Evolutionary conservation across 2,329 filamentous ascomycete genomes (phyloP).

Genomic region (Purpureocillium lavendulum): DNA sequence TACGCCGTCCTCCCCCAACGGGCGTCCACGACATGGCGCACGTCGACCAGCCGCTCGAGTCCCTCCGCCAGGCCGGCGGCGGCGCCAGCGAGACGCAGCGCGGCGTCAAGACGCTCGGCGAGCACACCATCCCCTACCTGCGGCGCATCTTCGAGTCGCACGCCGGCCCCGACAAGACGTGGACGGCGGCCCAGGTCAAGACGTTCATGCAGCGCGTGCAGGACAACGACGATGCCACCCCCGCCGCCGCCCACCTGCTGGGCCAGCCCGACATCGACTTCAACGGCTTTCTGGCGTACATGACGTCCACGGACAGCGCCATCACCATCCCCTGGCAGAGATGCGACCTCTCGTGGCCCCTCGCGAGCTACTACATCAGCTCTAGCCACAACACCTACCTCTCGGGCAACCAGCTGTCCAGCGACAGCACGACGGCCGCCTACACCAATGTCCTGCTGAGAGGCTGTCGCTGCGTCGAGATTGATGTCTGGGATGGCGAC

Average conservation of each 20-base stretch:
- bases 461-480: slow-evolving; percentile 85
- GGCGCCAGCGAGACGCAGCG: slow-evolving; percentile 33
- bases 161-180: slow-evolving; percentile 30
- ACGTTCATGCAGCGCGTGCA: slow-evolving; percentile 40
- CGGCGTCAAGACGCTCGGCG: slow-evolving; percentile 31
- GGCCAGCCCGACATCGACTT: slow-evolving; percentile 32
- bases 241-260: slow-evolving; percentile 16
- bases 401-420: slow-evolving; percentile 78
- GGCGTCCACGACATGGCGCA: slow-evolving; percentile 1
- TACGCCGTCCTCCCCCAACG: no score
- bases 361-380: slow-evolving; percentile 88
- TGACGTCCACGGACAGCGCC: slow-evolving; percentile 40
- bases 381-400: slow-evolving; percentile 96
- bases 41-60: slow-evolving; percentile 8
- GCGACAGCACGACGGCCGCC: slow-evolving; percentile 76
- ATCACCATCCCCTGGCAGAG: slow-evolving; percentile 29
- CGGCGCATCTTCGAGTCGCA: slow-evolving; percentile 37
- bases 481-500: slow-evolving; percentile 91
- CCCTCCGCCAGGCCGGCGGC: slow-evolving; percentile 37
- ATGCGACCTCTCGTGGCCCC: slow-evolving; percentile 60
- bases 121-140: slow-evolving; percentile 31
- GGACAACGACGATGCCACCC: slow-evolving; percentile 25
- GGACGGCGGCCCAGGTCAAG: slow-evolving; percentile 35
- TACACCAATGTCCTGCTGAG: slow-evolving; percentile 79
- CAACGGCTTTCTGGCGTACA: slow-evolving; percentile 43